A percentile compares a stretch with the other conserved stretches of the same genome.
Conservation (phyloP, 495 filamentous ascomycete species). For the Penicillium alfredii region DNA sequence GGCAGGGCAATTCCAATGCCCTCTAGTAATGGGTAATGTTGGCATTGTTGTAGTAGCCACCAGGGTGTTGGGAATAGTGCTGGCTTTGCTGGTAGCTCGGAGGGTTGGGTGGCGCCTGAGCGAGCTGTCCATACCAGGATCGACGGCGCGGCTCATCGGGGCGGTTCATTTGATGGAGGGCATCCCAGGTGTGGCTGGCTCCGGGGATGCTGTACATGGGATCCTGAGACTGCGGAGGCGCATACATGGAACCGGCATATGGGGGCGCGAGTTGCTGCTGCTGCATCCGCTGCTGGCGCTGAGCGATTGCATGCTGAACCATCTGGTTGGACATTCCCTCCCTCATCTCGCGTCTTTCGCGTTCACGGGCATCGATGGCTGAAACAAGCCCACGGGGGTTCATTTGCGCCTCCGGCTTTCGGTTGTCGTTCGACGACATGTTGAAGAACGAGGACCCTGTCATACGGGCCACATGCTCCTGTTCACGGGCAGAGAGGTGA, state of each 20-base stretch:
- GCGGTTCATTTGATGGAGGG: slow-evolving; percentile 31
- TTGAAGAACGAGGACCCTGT: slow-evolving; percentile 79
- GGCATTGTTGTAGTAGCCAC: slow-evolving; percentile 22
- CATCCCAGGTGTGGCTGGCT: slow-evolving; percentile 41
- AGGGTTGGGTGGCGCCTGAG: slow-evolving; percentile 15
- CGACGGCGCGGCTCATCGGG: slow-evolving; percentile 34
- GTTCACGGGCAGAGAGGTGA: slow-evolving; percentile 84
- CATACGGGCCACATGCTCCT: slow-evolving; percentile 83
- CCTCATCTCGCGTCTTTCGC: slow-evolving; percentile 65
- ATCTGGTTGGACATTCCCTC: slow-evolving; percentile 65
- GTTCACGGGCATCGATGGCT: slow-evolving; percentile 69
- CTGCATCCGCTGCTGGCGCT: slow-evolving; percentile 56
- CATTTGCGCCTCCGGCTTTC: slow-evolving; percentile 35
- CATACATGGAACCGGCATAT: slow-evolving; percentile 16
- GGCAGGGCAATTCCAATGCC: slow-evolving; percentile 3
- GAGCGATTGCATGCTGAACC: slow-evolving; percentile 73
- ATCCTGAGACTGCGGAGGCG: slow-evolving; percentile 13
- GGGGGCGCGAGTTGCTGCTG: slow-evolving; percentile 31
- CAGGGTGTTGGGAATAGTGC: slow-evolving; percentile 20
- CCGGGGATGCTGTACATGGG: slow-evolving; percentile 36
- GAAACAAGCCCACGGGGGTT: slow-evolving; percentile 61
- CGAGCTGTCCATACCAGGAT: slow-evolving; percentile 37
- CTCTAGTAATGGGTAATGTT: slow-evolving; percentile 22
- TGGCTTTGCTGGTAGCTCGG: slow-evolving; percentile 27
- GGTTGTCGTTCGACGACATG: slow-evolving; percentile 52